phyloP scores from a whole-genome alignment of 116 monocot species.

The Cymodocea nodosa region DNA sequence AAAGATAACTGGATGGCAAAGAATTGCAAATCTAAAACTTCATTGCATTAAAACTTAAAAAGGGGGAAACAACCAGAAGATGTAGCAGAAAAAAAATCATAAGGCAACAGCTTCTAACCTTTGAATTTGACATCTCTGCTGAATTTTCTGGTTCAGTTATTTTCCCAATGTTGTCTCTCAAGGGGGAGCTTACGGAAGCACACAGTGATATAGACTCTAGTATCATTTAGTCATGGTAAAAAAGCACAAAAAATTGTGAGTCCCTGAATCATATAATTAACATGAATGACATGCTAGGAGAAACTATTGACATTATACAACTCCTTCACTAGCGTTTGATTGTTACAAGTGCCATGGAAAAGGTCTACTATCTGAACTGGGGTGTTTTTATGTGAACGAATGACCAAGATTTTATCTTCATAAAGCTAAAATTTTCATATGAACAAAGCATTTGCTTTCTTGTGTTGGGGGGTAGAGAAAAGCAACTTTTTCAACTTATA shows the following conservation, averaged over 20 bases:
- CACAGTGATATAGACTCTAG: not conserved
- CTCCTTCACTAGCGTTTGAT: too few relatives aligned
- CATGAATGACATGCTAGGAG: not conserved
- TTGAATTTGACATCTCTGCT: not conserved
- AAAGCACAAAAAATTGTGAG: not conserved
- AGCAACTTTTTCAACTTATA: too few relatives aligned
- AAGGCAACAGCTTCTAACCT: not conserved
- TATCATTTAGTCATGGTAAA: not conserved
- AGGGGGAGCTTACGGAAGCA: constrained; percentile 1
- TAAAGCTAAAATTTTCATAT: too few relatives aligned
- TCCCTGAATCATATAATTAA: not conserved
- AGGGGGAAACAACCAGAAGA: not conserved
- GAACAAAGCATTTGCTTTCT: too few relatives aligned
- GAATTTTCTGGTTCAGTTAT: constrained; percentile 1
- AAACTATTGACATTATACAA: not conserved
- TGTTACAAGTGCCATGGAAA: too few relatives aligned
- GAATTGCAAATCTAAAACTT: not conserved
- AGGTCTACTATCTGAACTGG: too few relatives aligned
- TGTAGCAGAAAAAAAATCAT: not conserved
- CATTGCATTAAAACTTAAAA: not conserved
- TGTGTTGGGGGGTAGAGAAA: too few relatives aligned
- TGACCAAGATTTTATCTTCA: too few relatives aligned
- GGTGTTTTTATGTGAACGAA: too few relatives aligned
- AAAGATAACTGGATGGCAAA: not conserved
- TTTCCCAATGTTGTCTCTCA: constrained; percentile 1